phyloP scores from a whole-genome alignment of 2,329 filamentous ascomycete genomes.

The Ceratocystis harringtonii region DNA sequence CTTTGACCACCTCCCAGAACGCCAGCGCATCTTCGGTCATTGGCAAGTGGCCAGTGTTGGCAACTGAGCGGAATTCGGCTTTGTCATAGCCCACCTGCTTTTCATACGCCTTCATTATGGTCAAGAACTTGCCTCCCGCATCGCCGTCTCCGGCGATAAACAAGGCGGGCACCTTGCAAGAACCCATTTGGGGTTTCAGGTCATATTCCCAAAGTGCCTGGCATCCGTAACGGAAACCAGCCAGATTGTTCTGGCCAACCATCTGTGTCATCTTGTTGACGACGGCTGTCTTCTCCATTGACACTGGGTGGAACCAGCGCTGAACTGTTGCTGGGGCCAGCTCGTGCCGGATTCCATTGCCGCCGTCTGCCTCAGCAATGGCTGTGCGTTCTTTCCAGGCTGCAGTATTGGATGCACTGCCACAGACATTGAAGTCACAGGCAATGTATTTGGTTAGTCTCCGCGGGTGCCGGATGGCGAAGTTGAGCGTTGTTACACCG shows the following conservation, averaged over 20 bases:
- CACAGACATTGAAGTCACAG: slow-evolving; percentile 64
- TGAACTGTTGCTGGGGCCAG: slow-evolving; percentile 57
- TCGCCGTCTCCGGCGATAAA: slow-evolving; percentile 62
- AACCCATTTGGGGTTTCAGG: slow-evolving; percentile 40
- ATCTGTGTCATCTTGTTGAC: slow-evolving; percentile 48
- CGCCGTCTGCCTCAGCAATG: slow-evolving; percentile 43
- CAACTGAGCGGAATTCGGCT: slow-evolving; percentile 48
- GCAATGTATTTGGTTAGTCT: slow-evolving; percentile 48
- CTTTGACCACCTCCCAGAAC: slow-evolving; percentile 49
- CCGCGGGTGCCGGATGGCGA: slow-evolving; percentile 49
- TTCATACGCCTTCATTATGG: slow-evolving; percentile 65
- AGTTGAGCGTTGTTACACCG: slow-evolving; percentile 61
- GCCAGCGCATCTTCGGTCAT: slow-evolving; percentile 62
- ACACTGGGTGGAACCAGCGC: slow-evolving; percentile 60
- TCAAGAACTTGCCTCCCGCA: slow-evolving; percentile 53
- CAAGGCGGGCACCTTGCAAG: slow-evolving; percentile 42
- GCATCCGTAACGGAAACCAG: slow-evolving; percentile 53
- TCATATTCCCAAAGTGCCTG: slow-evolving; percentile 60
- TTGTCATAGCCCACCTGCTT: slow-evolving; percentile 38
- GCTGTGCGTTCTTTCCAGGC: slow-evolving; percentile 67
- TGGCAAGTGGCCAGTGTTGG: slow-evolving; percentile 62
- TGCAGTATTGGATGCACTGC: slow-evolving; percentile 57
- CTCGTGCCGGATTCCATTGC: slow-evolving; percentile 42
- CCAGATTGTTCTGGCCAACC: slow-evolving; percentile 52
- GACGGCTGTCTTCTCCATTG: slow-evolving; percentile 30